Evolutionary conservation across 495 filamentous ascomycete species (phyloP).

Genomic region (Trichoderma parareesei): DNA sequence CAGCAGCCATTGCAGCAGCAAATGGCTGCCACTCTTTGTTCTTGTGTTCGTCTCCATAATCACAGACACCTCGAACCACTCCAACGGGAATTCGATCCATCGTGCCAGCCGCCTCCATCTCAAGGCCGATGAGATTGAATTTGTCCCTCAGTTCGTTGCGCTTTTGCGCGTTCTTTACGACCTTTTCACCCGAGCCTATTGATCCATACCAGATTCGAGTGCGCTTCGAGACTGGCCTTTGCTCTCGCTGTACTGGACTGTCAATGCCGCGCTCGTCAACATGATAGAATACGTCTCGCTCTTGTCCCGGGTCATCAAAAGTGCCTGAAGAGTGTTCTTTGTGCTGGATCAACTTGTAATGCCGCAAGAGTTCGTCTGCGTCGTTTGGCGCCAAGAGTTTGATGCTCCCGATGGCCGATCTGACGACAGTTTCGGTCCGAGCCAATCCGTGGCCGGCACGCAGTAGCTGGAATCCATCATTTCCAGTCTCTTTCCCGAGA

Average conservation of each 20-base stretch:
- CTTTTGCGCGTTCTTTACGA: conserved; percentile 21
- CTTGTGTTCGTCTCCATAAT: conserved; percentile 34
- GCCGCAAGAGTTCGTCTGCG: conserved; percentile 14
- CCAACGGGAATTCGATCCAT: conserved; percentile 24
- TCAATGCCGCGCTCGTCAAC: conserved; percentile 13
- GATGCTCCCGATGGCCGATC: conserved; percentile 21
- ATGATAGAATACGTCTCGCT: conserved; percentile 17
- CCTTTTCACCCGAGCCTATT: conserved; percentile 25
- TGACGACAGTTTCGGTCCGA: conserved; percentile 19
- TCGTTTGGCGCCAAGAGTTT: conserved; percentile 14
- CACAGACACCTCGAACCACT: conserved; percentile 33
- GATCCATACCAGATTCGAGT: conserved; percentile 23
- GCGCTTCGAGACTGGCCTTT: conserved; percentile 16
- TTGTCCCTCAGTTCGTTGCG: conserved; percentile 21
- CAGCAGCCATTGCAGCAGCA: conserved; percentile 32
- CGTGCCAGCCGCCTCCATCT: conserved; percentile 23
- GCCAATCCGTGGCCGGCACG: conserved; percentile 18
- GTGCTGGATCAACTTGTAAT: conserved; percentile 20
- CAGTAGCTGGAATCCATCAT: conserved; percentile 20
- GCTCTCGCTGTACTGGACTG: conserved; percentile 11
- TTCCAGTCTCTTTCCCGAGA: conserved; percentile 19
- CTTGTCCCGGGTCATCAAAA: conserved; percentile 23
- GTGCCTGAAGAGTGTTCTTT: conserved; percentile 15
- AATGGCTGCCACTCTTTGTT: conserved; percentile 31
- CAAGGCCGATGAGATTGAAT: conserved; percentile 20